Conservation (phyloP, 768 basidiomycete genomes). For the Coprinellus micaceus region DNA sequence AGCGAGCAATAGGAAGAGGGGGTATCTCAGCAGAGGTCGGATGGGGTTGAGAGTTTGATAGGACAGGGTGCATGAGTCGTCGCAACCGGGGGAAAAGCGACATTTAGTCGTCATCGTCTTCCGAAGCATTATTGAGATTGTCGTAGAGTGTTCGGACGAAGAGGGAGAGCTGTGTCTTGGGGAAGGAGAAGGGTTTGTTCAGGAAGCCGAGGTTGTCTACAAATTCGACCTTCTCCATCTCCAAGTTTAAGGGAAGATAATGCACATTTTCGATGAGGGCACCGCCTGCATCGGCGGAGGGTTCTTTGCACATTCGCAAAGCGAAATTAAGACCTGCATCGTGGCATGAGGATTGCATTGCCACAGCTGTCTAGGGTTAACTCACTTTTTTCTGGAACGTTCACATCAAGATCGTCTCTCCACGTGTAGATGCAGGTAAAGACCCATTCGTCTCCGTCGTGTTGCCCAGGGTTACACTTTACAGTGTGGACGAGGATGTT, state of each 20-base stretch:
- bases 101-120: conserved; percentile 26
- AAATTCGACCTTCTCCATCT: conserved; percentile 56
- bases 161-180: conserved; percentile 58
- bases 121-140: conserved; percentile 36
- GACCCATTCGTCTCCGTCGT: conserved; percentile 54
- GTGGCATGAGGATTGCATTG: neutral
- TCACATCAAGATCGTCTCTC: conserved; percentile 28
- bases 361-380: no score
- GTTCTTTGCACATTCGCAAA: conserved; percentile 46
- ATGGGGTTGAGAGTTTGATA: neutral
- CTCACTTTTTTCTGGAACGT: conserved; percentile 35
- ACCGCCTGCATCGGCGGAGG: conserved; percentile 28
- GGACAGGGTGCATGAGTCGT: no score
- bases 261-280: conserved; percentile 47
- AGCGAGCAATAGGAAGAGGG: neutral
- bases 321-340: conserved; percentile 57
- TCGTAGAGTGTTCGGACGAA: conserved; percentile 64
- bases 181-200: conserved; percentile 62
- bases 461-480: conserved; percentile 36
- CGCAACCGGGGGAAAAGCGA: neutral
- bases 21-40: neutral
- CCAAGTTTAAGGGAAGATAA: conserved; percentile 62
- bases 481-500: conserved; percentile 70
- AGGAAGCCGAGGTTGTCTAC: conserved; percentile 61
- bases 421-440: conserved; percentile 69